phyloP scores from a whole-genome alignment of 441 rosid genomes.

The Aleurites moluccanus region DNA sequence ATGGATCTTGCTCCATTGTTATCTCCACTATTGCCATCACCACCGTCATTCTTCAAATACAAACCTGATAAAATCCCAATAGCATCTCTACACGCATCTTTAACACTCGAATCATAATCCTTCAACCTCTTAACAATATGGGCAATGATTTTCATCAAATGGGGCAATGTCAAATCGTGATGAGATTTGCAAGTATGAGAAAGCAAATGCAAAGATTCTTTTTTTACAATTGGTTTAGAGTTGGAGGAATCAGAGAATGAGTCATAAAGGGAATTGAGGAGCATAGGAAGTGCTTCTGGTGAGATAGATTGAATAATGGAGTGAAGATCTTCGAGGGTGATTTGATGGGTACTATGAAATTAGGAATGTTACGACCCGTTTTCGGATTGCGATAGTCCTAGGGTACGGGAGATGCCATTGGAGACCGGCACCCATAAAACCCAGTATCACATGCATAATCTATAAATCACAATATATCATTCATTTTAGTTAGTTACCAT shows the following conservation, averaged over 20 bases:
- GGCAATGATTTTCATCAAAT: conserved; percentile 65
- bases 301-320: no score
- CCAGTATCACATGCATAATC: no score
- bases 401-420: no score
- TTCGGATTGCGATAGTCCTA: no score
- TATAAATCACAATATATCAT: no score
- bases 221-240: conserved; percentile 84
- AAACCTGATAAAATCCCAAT: no score
- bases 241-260: conserved; percentile 50
- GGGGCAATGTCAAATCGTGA: conserved; percentile 61
- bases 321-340: conserved; percentile 92
- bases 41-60: conserved; percentile 52
- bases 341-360: conserved; percentile 93
- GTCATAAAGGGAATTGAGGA: conserved; percentile 83
- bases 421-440: no score
- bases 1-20: conserved; percentile 39
- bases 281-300: conserved; percentile 77
- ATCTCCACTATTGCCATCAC: conserved; percentile 30
- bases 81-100: no score
- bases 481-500: no score
- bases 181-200: conserved; percentile 60
- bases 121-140: conserved; percentile 71
- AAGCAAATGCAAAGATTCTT: conserved; percentile 73
- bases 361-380: no score
- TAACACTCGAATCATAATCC: conserved; percentile 85